A percentile compares a stretch with the other conserved stretches of the same genome.
These are phyloP conservation scores for Ceriops zippeliana DNA, from an alignment of 345 rosid genomes.

Conservation along the genomic window DNA sequence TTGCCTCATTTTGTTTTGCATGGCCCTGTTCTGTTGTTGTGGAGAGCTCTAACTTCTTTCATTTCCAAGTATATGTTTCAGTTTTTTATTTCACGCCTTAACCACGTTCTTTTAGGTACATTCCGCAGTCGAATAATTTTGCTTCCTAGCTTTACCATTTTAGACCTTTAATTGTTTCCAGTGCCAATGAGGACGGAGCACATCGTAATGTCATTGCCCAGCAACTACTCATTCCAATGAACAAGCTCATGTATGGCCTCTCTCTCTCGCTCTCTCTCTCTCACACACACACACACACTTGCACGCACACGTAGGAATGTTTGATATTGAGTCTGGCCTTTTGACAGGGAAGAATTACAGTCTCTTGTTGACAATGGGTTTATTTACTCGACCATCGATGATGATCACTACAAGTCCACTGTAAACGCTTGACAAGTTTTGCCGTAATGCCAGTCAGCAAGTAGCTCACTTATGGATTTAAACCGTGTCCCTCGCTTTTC, in stretches of 20 bases:
- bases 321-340: slow-evolving; percentile 5
- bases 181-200: slow-evolving; percentile 59
- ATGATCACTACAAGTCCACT: slow-evolving; percentile 62
- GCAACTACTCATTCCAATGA: slow-evolving; percentile 51
- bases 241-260: slow-evolving; percentile 49
- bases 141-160: not conserved
- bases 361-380: slow-evolving; percentile 53
- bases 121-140: not conserved
- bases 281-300: not conserved
- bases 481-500: not conserved
- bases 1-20: no score
- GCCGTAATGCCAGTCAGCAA: not conserved
- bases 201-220: slow-evolving; percentile 51
- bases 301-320: not conserved
- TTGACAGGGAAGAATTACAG: slow-evolving; percentile 63
- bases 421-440: slow-evolving; percentile 42
- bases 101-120: no score
- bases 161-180: slow-evolving; percentile 20
- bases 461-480: not conserved
- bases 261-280: slow-evolving; percentile 15
- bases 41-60: no score
- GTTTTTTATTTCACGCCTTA: no score
- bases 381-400: slow-evolving; percentile 63
- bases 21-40: no score
- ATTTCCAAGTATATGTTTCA: no score